phyloP scores from a whole-genome alignment of 2,329 filamentous ascomycete species.

The Penicillium sp. region DNA sequence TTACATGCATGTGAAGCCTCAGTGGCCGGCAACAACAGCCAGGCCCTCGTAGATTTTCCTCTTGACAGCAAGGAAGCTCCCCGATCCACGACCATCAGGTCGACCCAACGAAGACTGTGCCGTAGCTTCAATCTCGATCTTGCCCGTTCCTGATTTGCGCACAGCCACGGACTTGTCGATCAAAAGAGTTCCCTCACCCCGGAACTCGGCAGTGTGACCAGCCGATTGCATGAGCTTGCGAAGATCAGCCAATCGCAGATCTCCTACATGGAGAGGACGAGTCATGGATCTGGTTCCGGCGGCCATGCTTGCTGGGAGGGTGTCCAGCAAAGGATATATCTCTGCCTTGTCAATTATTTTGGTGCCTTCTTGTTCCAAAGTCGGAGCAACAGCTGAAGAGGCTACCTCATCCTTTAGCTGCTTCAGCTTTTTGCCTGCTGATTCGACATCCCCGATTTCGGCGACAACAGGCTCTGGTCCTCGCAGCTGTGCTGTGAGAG shows the following conservation, averaged over 20 bases:
- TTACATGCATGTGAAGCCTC: constrained; percentile 23
- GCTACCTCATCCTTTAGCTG: constrained; percentile 49
- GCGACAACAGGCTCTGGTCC: constrained; percentile 40
- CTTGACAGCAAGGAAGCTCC: constrained; percentile 82
- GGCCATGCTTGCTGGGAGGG: constrained; percentile 60
- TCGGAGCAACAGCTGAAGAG: constrained; percentile 24
- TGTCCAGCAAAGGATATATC: constrained; percentile 55
- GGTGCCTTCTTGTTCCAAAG: constrained; percentile 14
- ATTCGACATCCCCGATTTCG: constrained; percentile 34
- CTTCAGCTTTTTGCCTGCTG: constrained; percentile 54
- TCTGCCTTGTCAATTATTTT: constrained; percentile 32
- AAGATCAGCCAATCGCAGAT: constrained; percentile 83
- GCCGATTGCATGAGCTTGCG: constrained; percentile 76
- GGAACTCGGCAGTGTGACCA: constrained; percentile 86
- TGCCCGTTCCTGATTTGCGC: constrained; percentile 80
- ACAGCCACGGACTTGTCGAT: constrained; percentile 88
- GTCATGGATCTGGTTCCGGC: constrained; percentile 73
- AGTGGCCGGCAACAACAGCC: constrained; percentile 80
- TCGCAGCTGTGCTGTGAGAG: constrained; percentile 75
- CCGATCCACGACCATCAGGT: constrained; percentile 52
- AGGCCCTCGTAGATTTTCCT: constrained; percentile 90
- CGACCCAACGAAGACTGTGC: constrained; percentile 53
- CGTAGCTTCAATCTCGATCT: constrained; percentile 81
- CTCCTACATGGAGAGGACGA: constrained; percentile 90
- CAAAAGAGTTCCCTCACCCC: constrained; percentile 86